A percentile compares a stretch with the other conserved stretches of the same genome.
Evolutionary conservation across 2,329 filamentous ascomycete genomes (phyloP).

Genomic region (Botryotinia convoluta): DNA sequence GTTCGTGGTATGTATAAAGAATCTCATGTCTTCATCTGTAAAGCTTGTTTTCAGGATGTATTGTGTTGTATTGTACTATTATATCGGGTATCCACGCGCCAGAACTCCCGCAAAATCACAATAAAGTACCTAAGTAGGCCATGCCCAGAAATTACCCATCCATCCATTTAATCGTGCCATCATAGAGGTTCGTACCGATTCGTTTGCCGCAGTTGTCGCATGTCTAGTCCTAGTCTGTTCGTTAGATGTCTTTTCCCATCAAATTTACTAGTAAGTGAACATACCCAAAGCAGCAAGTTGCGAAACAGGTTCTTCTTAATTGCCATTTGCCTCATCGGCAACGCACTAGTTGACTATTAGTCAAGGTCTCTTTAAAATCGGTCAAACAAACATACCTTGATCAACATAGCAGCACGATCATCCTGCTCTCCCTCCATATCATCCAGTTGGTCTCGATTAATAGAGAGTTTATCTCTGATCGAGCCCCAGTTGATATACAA

Average conservation of each 20-base stretch:
- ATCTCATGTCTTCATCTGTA: not conserved
- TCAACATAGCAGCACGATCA: too few relatives aligned
- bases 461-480: not conserved
- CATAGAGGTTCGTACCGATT: not conserved
- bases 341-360: not conserved
- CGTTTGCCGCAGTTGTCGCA: not conserved
- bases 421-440: not conserved
- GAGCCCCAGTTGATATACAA: accelerated
- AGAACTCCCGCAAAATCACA: not conserved
- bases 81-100: not conserved
- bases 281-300: not conserved
- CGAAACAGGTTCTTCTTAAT: not conserved
- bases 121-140: constrained; percentile 6
- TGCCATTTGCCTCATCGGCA: too few relatives aligned
- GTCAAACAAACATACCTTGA: not conserved
- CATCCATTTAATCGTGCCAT: not conserved
- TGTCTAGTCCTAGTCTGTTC: not conserved
- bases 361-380: not conserved
- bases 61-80: not conserved
- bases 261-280: not conserved
- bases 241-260: not conserved
- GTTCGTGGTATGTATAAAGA: constrained; percentile 1
- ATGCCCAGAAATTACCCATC: not conserved
- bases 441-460: not conserved
- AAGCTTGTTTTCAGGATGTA: not conserved